phyloP scores from a whole-genome alignment of 768 basidiomycete species.

The Podaxis sp. region DNA sequence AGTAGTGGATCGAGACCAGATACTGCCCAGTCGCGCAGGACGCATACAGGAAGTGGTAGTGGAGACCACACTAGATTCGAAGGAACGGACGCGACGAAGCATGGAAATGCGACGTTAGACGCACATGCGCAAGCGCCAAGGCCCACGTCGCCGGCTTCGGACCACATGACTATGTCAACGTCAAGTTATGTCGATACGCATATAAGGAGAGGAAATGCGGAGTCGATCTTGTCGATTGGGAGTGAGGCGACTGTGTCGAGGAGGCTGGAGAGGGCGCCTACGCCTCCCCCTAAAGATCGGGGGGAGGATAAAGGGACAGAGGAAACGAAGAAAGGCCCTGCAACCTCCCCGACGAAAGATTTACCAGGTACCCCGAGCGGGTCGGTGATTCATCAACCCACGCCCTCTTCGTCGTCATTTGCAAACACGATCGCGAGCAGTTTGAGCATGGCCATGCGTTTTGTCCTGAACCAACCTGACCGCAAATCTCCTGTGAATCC shows the following conservation, averaged over 20 bases:
- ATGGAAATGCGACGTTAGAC: not conserved
- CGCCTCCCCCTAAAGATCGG: constrained; percentile 23
- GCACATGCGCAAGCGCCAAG: not conserved
- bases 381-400: constrained; percentile 16
- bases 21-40: not conserved
- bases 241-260: constrained; percentile 43
- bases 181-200: constrained; percentile 30
- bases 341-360: constrained; percentile 6
- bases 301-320: constrained; percentile 10
- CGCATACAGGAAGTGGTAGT: not conserved
- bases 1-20: not conserved
- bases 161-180: constrained; percentile 13
- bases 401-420: constrained; percentile 41
- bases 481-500: constrained; percentile 32
- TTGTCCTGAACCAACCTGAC: constrained; percentile 39
- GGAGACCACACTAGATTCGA: not conserved
- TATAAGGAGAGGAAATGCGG: constrained; percentile 34
- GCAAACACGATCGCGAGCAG: constrained; percentile 49
- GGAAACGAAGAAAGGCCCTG: constrained; percentile 14
- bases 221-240: constrained; percentile 39
- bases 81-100: not conserved
- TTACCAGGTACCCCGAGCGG: constrained; percentile 12
- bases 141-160: not conserved
- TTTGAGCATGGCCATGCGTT: constrained; percentile 59
- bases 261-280: constrained; percentile 29